Conservation (phyloP, 768 basidiomycete species). For the Termitomyces sp. region DNA sequence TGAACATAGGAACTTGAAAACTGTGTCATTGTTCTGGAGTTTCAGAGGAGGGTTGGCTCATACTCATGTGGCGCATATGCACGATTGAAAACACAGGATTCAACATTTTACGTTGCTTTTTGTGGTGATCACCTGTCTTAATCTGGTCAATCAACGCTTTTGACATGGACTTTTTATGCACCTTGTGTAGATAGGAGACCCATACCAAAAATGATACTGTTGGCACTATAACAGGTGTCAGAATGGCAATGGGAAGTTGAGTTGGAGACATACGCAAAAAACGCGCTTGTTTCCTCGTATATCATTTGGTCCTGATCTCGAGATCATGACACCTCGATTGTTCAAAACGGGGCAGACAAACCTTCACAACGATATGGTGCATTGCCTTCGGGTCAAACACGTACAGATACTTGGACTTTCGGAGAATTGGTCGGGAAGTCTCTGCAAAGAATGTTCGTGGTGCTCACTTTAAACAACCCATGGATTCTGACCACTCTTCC, state of each 20-base stretch:
- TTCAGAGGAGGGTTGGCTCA: background rate
- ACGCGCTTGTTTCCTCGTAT: constrained; percentile 12
- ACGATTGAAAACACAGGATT: constrained; percentile 18
- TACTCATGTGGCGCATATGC: constrained; percentile 18
- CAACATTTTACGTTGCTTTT: constrained; percentile 16
- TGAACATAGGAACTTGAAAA: constrained; percentile 13
- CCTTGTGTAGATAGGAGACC: constrained; percentile 14
- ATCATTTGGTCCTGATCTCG: constrained; percentile 10
- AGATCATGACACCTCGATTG: background rate
- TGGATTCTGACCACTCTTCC: constrained; percentile 5
- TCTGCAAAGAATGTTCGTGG: too few species aligned
- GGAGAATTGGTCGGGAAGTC: background rate
- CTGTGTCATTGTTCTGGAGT: background rate
- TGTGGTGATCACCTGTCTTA: constrained; percentile 10
- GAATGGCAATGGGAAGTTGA: background rate
- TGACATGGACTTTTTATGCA: background rate
- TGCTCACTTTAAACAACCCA: constrained; percentile 9
- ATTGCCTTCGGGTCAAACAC: constrained; percentile 13
- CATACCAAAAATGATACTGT: constrained; percentile 6
- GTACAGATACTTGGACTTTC: constrained; percentile 6
- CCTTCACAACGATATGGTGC: constrained; percentile 15
- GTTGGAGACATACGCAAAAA: constrained; percentile 7
- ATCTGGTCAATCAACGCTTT: background rate
- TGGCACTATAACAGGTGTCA: background rate
- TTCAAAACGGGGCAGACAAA: background rate